Evolutionary conservation across 352 stramenopile species (phyloP).

Genomic region (Thalassiosira pacifica): DNA sequence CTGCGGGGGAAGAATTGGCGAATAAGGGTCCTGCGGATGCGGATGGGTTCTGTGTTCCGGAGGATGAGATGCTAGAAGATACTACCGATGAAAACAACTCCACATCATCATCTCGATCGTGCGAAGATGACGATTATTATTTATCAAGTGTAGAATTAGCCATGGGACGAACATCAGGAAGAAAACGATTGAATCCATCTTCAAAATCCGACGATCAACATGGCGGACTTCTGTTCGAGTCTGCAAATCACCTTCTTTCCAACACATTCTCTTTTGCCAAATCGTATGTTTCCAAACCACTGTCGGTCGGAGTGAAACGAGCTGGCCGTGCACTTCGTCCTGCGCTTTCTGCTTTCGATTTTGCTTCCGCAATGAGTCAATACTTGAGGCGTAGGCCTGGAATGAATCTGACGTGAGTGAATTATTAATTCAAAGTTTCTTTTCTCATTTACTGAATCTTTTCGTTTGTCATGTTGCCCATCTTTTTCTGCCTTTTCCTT

Average conservation of each 20-base stretch:
- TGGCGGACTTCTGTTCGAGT: constrained; percentile 55
- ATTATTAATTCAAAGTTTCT: not conserved
- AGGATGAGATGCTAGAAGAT: constrained; percentile 12
- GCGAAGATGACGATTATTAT: constrained; percentile 42
- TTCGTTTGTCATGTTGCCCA: no score
- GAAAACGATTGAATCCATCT: no score
- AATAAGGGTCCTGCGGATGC: constrained; percentile 5
- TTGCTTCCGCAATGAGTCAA: constrained; percentile 55
- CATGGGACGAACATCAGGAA: no score
- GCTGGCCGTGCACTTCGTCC: constrained; percentile 32
- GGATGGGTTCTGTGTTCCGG: constrained; percentile 34
- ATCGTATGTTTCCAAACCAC: constrained; percentile 37
- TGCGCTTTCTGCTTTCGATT: constrained; percentile 52
- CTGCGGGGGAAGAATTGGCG: not conserved
- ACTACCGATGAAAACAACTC: constrained; percentile 10
- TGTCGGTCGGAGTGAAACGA: constrained; percentile 35
- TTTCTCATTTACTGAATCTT: not conserved
- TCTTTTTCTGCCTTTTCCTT: no score
- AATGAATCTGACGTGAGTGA: constrained; percentile 76
- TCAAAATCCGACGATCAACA: no score
- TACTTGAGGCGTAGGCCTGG: constrained; percentile 54
- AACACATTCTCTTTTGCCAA: constrained; percentile 22
- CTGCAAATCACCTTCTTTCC: constrained; percentile 45
- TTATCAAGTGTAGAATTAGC: constrained; percentile 55
- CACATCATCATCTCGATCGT: no score